Conservation (phyloP, 768 basidiomycete genomes). For the Pleurotus citrinopileatus region DNA sequence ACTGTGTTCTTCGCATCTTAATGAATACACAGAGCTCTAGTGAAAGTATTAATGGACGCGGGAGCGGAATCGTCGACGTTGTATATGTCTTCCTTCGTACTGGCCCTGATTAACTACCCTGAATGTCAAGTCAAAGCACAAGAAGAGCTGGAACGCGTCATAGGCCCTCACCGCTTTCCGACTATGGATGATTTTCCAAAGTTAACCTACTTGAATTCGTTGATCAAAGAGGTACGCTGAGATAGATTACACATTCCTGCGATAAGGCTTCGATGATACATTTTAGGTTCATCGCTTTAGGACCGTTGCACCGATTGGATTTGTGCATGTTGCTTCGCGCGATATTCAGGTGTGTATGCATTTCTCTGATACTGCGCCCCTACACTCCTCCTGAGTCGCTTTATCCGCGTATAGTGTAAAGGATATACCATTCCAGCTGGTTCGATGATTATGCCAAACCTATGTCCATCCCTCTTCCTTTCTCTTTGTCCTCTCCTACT, state of each 20-base stretch:
- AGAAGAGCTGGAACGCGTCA: background rate
- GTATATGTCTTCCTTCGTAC: background rate
- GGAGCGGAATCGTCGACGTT: background rate
- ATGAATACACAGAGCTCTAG: background rate
- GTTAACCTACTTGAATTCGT: background rate
- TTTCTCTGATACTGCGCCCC: background rate
- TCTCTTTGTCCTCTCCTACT: no score
- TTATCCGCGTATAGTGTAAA: background rate
- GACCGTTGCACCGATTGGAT: background rate
- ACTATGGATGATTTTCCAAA: background rate
- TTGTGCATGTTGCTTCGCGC: background rate
- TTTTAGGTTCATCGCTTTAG: conserved; percentile 4
- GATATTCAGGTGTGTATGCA: background rate
- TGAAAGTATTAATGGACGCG: background rate
- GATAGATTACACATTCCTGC: background rate
- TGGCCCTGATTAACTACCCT: background rate
- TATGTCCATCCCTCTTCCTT: background rate
- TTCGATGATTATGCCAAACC: background rate
- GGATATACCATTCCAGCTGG: background rate
- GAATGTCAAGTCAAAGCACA: background rate
- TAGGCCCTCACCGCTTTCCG: background rate
- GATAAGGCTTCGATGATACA: background rate
- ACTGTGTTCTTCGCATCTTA: no score
- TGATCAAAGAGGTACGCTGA: background rate
- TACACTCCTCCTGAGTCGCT: no score